Evolutionary conservation across 2,329 filamentous ascomycete species (phyloP).

Genomic region (Grosmannia huntii): DNA sequence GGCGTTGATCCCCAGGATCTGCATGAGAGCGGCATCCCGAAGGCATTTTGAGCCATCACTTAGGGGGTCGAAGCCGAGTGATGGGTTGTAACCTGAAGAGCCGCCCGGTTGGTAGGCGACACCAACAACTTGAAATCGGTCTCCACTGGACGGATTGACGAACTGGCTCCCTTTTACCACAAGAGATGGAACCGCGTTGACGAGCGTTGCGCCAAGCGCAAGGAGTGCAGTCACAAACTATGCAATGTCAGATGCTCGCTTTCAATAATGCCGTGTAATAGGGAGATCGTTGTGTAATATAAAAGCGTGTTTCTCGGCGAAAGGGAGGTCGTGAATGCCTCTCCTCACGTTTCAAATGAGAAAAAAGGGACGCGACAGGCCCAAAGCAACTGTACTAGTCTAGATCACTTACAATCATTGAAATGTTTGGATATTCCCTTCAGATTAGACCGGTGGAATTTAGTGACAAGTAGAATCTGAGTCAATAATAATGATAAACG

Average conservation of each 20-base stretch:
- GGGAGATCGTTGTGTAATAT: too few species aligned
- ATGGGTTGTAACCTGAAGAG: conserved; percentile 46
- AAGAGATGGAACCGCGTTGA: conserved; percentile 43
- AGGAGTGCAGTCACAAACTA: conserved; percentile 32
- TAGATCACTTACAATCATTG: neutral
- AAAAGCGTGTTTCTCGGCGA: too few species aligned
- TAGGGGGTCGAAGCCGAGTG: conserved; percentile 42
- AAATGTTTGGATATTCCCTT: neutral
- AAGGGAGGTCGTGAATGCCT: neutral
- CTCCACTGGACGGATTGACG: conserved; percentile 43
- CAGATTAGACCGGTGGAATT: neutral
- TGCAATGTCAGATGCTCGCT: neutral
- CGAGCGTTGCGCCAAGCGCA: conserved; percentile 39
- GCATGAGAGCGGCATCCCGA: conserved; percentile 53
- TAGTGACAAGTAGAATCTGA: neutral
- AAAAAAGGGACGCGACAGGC: neutral
- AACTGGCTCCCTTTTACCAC: conserved; percentile 45
- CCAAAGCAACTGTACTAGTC: neutral
- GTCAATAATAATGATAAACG: neutral
- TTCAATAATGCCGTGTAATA: neutral
- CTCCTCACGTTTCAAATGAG: neutral
- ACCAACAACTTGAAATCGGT: conserved; percentile 53
- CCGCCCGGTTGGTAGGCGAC: conserved; percentile 59
- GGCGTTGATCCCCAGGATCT: conserved; percentile 51
- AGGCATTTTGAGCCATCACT: conserved; percentile 45